These are phyloP conservation scores for Flaveria floridana DNA, from an alignment of 140 eudicot species.

Conservation along the genomic window DNA sequence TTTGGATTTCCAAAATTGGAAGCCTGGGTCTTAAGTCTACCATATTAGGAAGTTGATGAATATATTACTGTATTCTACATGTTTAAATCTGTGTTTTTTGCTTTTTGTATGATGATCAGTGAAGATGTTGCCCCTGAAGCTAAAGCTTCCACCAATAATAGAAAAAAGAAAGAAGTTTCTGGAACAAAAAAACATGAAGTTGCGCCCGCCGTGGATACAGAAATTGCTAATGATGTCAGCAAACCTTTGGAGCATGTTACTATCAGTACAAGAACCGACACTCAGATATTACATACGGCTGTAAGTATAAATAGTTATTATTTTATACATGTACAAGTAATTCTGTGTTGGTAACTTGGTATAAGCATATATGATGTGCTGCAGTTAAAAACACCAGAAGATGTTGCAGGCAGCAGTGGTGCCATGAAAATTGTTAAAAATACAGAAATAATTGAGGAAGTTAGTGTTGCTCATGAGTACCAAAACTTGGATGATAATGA, in stretches of 20 bases:
- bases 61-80: neutral
- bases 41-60: neutral
- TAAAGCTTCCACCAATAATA: conserved; percentile 29
- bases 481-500: conserved; percentile 33
- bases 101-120: conserved; percentile 40
- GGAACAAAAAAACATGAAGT: conserved; percentile 44
- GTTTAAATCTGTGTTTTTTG: conserved; percentile 19
- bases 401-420: conserved; percentile 36
- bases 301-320: conserved; percentile 37
- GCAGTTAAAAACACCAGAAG: conserved; percentile 48
- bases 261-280: conserved; percentile 43
- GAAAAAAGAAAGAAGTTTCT: conserved; percentile 41
- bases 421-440: conserved; percentile 34
- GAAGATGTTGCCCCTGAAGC: conserved; percentile 38
- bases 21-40: neutral
- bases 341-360: conserved; percentile 4
- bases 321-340: neutral
- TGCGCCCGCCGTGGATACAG: conserved; percentile 35
- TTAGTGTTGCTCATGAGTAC: conserved; percentile 40
- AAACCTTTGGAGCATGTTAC: conserved; percentile 44
- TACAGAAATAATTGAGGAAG: conserved; percentile 45
- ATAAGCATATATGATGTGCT: conserved; percentile 8
- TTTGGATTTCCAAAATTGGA: neutral
- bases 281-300: conserved; percentile 38
- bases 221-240: conserved; percentile 35